A percentile compares a stretch with the other conserved stretches of the same genome.
These are phyloP conservation scores for Cryptococcus depauperatus DNA, from an alignment of 1,284 basidiomycete species.

Conservation along the genomic window DNA sequence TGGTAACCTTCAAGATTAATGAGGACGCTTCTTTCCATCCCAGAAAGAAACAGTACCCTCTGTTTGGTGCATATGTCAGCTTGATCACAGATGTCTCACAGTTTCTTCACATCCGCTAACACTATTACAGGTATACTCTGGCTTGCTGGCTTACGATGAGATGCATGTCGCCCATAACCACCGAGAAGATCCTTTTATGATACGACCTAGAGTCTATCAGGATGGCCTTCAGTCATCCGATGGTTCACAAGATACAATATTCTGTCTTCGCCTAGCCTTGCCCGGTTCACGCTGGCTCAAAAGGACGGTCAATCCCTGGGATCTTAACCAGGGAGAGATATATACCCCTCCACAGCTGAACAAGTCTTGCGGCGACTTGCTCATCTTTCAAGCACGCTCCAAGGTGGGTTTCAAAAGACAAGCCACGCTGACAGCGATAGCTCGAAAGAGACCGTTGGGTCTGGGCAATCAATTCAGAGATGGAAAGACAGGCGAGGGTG, in stretches of 20 bases:
- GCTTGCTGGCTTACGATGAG: slow-evolving; percentile 39
- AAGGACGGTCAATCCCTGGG: slow-evolving; percentile 29
- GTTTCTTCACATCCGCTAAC: background rate
- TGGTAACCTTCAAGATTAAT: slow-evolving; percentile 35
- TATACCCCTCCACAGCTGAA: slow-evolving; percentile 25
- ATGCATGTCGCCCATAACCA: slow-evolving; percentile 21
- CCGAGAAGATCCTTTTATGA: slow-evolving; percentile 16
- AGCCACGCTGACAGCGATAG: slow-evolving; percentile 13
- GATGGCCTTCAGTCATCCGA: slow-evolving; percentile 42
- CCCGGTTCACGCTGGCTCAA: slow-evolving; percentile 20
- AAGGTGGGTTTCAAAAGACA: slow-evolving; percentile 27
- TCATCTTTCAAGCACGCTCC: slow-evolving; percentile 39
- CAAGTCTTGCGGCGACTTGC: slow-evolving; percentile 20
- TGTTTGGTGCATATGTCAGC: slow-evolving; percentile 42
- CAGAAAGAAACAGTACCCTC: slow-evolving; percentile 28
- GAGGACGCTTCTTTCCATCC: slow-evolving; percentile 20
- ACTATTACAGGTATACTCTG: slow-evolving; percentile 33
- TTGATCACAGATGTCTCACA: background rate
- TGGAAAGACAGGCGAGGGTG: slow-evolving; percentile 35
- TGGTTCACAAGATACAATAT: slow-evolving; percentile 39
- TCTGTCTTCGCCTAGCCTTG: slow-evolving; percentile 27
- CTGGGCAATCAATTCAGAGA: slow-evolving; percentile 43
- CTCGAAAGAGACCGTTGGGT: slow-evolving; percentile 46
- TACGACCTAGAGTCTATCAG: slow-evolving; percentile 34
- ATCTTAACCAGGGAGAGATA: slow-evolving; percentile 12